Evolutionary conservation across 345 rosid species (phyloP).

Genomic region (Corchorus capsularis): DNA sequence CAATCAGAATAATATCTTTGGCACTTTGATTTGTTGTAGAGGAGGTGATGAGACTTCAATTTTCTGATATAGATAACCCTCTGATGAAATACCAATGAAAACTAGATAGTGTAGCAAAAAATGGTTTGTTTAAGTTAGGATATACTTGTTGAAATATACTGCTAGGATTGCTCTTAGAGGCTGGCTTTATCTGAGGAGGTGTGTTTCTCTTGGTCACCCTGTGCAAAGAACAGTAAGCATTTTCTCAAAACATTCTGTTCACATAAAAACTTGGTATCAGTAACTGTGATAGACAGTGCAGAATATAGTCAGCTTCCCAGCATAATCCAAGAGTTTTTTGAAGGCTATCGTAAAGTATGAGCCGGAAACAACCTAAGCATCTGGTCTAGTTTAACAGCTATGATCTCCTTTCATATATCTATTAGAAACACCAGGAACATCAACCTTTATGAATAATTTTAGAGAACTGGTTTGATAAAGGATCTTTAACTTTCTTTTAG

Average conservation of each 20-base stretch:
- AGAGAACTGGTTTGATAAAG: background rate
- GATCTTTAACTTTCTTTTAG: background rate
- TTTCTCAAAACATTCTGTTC: background rate
- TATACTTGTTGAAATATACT: background rate
- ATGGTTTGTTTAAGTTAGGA: background rate
- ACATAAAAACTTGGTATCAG: background rate
- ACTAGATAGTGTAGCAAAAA: background rate
- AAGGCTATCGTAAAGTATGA: background rate
- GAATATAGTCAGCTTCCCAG: constrained; percentile 3
- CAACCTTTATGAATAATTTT: background rate
- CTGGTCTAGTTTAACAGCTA: background rate
- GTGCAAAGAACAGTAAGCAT: background rate
- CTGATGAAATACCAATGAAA: background rate
- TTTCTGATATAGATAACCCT: background rate
- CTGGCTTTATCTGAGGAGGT: background rate
- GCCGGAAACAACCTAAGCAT: background rate
- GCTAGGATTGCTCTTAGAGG: background rate
- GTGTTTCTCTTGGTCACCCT: background rate
- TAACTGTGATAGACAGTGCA: background rate
- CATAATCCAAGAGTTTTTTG: background rate
- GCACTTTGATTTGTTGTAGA: background rate
- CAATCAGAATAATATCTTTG: background rate
- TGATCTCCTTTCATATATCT: background rate
- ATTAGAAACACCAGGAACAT: background rate
- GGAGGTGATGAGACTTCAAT: background rate